Evolutionary conservation across 2,329 filamentous ascomycete genomes (phyloP).

Genomic region (Magnaporthales sp.): DNA sequence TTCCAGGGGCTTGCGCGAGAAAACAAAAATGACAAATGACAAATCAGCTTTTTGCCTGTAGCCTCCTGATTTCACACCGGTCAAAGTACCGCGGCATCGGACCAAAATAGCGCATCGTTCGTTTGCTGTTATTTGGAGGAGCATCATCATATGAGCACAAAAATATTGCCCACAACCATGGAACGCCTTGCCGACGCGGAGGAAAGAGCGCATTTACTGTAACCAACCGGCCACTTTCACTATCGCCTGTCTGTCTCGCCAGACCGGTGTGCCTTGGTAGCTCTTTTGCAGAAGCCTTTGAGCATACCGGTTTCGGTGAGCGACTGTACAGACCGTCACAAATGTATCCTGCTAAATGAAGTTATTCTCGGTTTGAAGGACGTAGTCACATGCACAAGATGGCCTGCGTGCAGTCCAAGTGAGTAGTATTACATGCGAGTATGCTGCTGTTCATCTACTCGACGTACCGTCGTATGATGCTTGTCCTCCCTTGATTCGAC

Average conservation of each 20-base stretch:
- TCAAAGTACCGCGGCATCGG: neutral
- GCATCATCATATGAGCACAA: too few relatives aligned
- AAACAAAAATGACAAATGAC: neutral
- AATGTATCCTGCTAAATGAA: neutral
- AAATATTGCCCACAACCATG: too few relatives aligned
- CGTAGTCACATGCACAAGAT: neutral
- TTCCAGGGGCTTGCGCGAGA: neutral
- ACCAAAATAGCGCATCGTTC: neutral
- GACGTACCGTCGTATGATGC: neutral
- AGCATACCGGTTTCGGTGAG: neutral
- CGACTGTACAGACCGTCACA: neutral
- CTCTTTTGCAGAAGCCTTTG: neutral
- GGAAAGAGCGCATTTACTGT: too few relatives aligned
- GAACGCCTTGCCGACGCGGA: too few relatives aligned
- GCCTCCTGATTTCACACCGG: neutral
- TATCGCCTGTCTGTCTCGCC: neutral
- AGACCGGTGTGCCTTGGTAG: neutral
- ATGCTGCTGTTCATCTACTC: neutral
- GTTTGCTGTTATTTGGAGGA: neutral
- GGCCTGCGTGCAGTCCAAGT: neutral
- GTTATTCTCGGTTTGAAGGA: neutral
- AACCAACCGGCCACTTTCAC: neutral
- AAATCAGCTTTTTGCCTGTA: neutral
- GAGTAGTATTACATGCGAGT: neutral
- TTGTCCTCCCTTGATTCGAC: neutral